Conservation (phyloP, 1,284 basidiomycete genomes). For the Termitomyces sp. region DNA sequence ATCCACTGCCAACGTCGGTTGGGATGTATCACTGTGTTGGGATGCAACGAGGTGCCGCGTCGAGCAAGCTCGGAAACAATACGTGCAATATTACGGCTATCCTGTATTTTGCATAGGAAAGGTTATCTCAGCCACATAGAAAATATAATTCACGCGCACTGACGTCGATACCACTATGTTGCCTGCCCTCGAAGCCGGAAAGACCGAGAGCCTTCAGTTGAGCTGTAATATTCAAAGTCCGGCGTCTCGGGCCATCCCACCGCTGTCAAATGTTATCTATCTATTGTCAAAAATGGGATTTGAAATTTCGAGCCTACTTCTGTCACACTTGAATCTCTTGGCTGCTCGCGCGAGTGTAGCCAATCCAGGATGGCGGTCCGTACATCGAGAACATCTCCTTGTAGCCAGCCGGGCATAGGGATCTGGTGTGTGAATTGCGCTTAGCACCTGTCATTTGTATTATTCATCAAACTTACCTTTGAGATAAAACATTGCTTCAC, state of each 20-base stretch:
- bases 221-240: slow-evolving; percentile 54
- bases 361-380: slow-evolving; percentile 52
- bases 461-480: slow-evolving; percentile 39
- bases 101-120: slow-evolving; percentile 40
- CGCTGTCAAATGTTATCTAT: slow-evolving; percentile 15
- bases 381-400: slow-evolving; percentile 66
- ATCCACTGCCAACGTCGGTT: slow-evolving; percentile 78
- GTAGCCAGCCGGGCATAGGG: slow-evolving; percentile 63
- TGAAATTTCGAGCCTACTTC: slow-evolving; percentile 5
- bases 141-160: slow-evolving; percentile 30
- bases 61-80: slow-evolving; percentile 72
- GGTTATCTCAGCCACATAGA: slow-evolving; percentile 13
- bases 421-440: slow-evolving; percentile 37
- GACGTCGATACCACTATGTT: slow-evolving; percentile 86
- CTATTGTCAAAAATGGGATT: slow-evolving; percentile 6
- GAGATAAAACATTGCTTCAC: slow-evolving; percentile 86
- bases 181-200: slow-evolving; percentile 69
- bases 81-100: slow-evolving; percentile 80
- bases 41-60: slow-evolving; percentile 58
- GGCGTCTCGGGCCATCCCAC: slow-evolving; percentile 18
- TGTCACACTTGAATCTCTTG: slow-evolving; percentile 20
- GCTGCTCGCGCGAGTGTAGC: slow-evolving; percentile 24
- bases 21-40: slow-evolving; percentile 69
- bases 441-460: neutral
- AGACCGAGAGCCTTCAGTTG: slow-evolving; percentile 59